Evolutionary conservation across 1,284 basidiomycete species (phyloP), one percentile per base, ranked within the genome.

Genomic region (Microbotryum violaceum): DNA sequence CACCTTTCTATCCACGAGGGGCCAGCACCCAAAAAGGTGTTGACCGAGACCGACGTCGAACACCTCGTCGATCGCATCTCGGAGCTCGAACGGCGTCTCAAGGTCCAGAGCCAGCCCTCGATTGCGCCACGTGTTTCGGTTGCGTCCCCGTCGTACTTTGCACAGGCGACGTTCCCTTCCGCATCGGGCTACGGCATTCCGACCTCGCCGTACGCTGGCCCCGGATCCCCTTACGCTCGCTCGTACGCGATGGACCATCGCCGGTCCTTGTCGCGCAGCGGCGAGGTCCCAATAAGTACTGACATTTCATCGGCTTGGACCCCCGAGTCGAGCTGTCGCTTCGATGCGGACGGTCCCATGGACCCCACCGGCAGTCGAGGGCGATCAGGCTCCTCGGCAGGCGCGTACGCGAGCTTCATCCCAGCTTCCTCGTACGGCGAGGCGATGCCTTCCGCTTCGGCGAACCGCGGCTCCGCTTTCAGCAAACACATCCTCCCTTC

Each of bases 321-420:
- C 18, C 56, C 56, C 33, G 56, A 57, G 49, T 50, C 48, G 25
- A 57, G 49, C 49, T 25, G 49, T 27, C 56, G 56, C 31, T 44
- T 42, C 37, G 50, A 42, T 42, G 37, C 37, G 47, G 18, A 23
- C 25, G 23, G 49, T 29, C 31, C n/a, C 54, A 23, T 14, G n/a
- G 21, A 20, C 56, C 50, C 56, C 25, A 25, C 12, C 10, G 25
- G 31, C 31, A 5, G 56, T 37, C 7, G 33, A 42, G 48, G 48
- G 16, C 48, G 48, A 8, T 20, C 49, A 9, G 23, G 21, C 53
- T 33, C 37, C 27, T 21, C 44, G 8, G 54, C 29, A 9, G 31
- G 29, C 20, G 9, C 9, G 27, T 52, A 46, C 42, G 50, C 50
- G 6, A 33, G 23, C 25, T 33, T 48, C 49, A 53, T 53, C 23